Conservation (phyloP, 176 grass and related monocot species). For the Pharus latifolius region DNA sequence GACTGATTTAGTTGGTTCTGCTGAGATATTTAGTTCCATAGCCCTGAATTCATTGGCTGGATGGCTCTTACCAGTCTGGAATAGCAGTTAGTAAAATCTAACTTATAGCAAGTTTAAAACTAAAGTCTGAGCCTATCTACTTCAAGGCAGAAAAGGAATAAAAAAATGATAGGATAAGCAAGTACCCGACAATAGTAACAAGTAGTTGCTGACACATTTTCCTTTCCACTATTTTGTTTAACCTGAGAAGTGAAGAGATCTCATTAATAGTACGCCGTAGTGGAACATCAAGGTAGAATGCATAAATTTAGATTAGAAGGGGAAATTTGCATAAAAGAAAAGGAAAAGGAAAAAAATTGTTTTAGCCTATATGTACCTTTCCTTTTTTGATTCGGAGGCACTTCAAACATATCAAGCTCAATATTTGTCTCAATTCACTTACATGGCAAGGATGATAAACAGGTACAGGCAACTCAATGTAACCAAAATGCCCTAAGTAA, state of each 20-base stretch:
- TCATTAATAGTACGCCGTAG: constrained; percentile 1
- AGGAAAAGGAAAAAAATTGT: neutral
- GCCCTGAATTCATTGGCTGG: too few relatives aligned
- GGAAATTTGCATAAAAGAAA: neutral
- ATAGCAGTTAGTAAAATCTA: too few relatives aligned
- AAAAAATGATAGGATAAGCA: neutral
- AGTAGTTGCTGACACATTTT: constrained; percentile 33
- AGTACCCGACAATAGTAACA: constrained; percentile 78
- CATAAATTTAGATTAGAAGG: neutral
- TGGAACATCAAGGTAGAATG: constrained; percentile 4
- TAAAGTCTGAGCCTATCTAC: neutral
- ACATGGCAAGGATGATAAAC: constrained; percentile 84
- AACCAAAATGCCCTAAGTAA: constrained; percentile 87
- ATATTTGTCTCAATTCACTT: constrained; percentile 59
- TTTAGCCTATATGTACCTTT: constrained; percentile 34
- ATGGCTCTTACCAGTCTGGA: too few relatives aligned
- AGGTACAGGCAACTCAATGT: constrained; percentile 77
- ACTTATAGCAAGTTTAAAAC: neutral
- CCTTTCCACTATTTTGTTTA: constrained; percentile 37
- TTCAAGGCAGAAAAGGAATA: constrained; percentile 3
- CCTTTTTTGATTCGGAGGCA: constrained; percentile 82
- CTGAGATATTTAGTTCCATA: neutral
- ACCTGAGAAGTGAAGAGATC: constrained; percentile 31
- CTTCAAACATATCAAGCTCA: constrained; percentile 68
- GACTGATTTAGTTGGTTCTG: neutral